Conservation (phyloP, 305 asterid genomes). For the Solanum aculeatissimum region DNA sequence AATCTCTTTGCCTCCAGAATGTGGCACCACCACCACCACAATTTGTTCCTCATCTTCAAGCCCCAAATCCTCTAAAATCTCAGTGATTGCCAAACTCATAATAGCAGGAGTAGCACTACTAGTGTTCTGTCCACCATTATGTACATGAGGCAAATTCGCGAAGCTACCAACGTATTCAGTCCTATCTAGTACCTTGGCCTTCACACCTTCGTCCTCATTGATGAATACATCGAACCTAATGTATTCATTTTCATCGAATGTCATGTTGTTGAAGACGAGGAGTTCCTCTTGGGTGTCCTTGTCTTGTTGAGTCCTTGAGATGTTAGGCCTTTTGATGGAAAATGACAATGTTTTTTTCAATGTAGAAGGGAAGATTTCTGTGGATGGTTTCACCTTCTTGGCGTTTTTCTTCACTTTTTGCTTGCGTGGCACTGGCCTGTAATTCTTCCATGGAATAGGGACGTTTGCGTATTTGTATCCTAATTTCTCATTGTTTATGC, state of each 20-base stretch:
- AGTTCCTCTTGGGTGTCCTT: constrained; percentile 53
- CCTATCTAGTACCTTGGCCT: constrained; percentile 23
- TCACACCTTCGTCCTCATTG: constrained; percentile 57
- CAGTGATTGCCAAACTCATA: constrained; percentile 43
- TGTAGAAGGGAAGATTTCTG: neutral
- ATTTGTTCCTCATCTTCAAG: constrained; percentile 57
- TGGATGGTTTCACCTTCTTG: constrained; percentile 7
- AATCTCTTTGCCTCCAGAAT: constrained; percentile 21
- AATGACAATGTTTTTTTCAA: neutral
- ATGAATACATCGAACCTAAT: constrained; percentile 65
- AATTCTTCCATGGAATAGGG: constrained; percentile 44
- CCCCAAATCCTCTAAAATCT: constrained; percentile 57
- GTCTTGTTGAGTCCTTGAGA: constrained; percentile 43
- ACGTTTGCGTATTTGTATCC: constrained; percentile 50
- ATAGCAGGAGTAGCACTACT: neutral
- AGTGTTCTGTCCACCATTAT: constrained; percentile 34
- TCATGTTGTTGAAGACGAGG: constrained; percentile 48
- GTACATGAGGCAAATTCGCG: constrained; percentile 55
- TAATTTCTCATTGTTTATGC: constrained; percentile 30
- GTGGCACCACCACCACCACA: constrained; percentile 67
- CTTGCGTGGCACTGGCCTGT: constrained; percentile 41
- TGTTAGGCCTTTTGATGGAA: neutral
- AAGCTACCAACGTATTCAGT: constrained; percentile 77
- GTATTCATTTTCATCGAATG: constrained; percentile 28
- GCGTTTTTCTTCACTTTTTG: constrained; percentile 18